Evolutionary conservation across 2,329 filamentous ascomycete species (phyloP), one percentile per base, ranked within the genome.

Genomic region (Zymoseptoria passerinii): DNA sequence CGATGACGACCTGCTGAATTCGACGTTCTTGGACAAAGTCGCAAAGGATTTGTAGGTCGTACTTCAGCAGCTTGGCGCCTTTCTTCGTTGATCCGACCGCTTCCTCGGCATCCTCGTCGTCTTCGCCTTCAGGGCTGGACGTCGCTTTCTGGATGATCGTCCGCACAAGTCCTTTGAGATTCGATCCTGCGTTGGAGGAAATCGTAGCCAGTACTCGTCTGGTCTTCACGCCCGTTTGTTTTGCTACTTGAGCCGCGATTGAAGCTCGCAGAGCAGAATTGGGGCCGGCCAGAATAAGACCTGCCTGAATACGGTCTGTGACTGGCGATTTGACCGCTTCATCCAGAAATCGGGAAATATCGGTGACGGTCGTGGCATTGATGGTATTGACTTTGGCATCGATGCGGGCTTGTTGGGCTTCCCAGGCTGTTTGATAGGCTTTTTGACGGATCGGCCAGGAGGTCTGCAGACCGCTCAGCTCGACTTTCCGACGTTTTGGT

Each of bases 211-310:
- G 84, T 53, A 78, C 79, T 53, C 83, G 83, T 18, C 75, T 67
- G 74, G 71, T 53, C 78, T 71, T 61, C 71, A 63, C 66, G 75
- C 74, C 58, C 68, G 58, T 57, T 58, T 62, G 52, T 19, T 57
- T 48, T 10, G 82, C 80, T 9, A 92, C 75, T 70, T 90, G 87
- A 58, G 83, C 78, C 65, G 91, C 91, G n/a, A 92, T 78, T 10
- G 88, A 77, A 49, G 84, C 82, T 70, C 91, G 87, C 1, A 87
- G 87, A 40, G 88, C 85, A 65, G 91, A 87, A 63, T 89, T 90
- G 7, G 89, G 87, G 0, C 89, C 90, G 8, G 88, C 88, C 59
- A 90, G 81, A 65, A 92, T 84, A 64, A 92, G 60, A 7, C 61
- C 66, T 23, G 65, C 63, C 0, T 62, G 65, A 2, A 68, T 64